Percentiles rank a stretch among this genome's conserved stretches.
Evolutionary conservation across 2,329 filamentous ascomycete species (phyloP).

Genomic region (Arachnopeziza araneosa): DNA sequence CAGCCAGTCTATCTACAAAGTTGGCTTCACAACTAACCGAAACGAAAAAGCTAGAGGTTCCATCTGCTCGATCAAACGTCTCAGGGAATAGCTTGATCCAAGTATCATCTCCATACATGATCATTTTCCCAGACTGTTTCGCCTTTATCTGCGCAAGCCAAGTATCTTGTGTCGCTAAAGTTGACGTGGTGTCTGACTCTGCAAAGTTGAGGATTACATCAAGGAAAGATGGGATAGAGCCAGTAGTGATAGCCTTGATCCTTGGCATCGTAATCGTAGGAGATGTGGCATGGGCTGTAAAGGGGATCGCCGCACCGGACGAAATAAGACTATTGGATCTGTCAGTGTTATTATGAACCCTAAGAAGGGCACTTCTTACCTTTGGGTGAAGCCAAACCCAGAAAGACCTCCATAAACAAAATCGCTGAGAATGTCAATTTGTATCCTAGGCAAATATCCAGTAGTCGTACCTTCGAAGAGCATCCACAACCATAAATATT

Average conservation of each 20-base stretch:
- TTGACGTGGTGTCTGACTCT: conserved; percentile 87
- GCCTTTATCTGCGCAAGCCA: conserved; percentile 92
- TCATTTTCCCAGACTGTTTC: conserved; percentile 63
- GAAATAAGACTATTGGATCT: conserved; percentile 19
- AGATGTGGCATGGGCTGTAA: conserved; percentile 92
- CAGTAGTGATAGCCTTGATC: conserved; percentile 94
- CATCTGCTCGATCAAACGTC: conserved; percentile 81
- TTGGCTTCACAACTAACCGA: conserved; percentile 57
- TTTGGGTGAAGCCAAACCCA: conserved; percentile 83
- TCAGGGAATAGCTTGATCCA: conserved; percentile 95
- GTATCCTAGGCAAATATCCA: neutral
- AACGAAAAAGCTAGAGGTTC: conserved; percentile 97
- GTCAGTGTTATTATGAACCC: conserved; percentile 1
- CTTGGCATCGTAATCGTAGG: conserved; percentile 98
- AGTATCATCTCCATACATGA: conserved; percentile 97
- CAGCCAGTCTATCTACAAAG: conserved; percentile 23
- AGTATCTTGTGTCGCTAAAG: conserved; percentile 81
- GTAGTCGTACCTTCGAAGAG: conserved; percentile 66
- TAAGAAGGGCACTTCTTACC: conserved; percentile 43
- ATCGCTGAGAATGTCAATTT: conserved; percentile 54
- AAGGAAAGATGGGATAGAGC: conserved; percentile 95
- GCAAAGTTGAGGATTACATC: conserved; percentile 96
- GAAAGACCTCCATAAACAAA: conserved; percentile 82
- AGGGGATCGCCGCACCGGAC: conserved; percentile 82
- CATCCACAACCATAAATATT: conserved; percentile 97